A percentile compares a stretch with the other conserved stretches of the same genome.
Conservation (phyloP, 805 yeast species). For the Zygoascus bituminiphila region DNA sequence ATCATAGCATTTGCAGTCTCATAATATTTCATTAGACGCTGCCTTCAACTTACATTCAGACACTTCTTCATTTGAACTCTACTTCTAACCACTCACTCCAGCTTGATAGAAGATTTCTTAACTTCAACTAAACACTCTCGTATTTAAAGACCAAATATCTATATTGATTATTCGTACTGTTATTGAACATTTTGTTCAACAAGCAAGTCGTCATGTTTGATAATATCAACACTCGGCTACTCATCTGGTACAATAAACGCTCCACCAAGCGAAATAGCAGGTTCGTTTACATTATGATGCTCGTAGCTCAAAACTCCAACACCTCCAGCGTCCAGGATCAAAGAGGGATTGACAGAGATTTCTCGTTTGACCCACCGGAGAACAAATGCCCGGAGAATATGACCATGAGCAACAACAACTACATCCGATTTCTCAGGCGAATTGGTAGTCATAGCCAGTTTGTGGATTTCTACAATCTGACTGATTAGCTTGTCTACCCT, state of each 20-base stretch:
- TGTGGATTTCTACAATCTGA: conserved; percentile 46
- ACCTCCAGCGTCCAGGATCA: conserved; percentile 90
- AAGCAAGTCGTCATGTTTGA: background rate
- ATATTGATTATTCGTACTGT: too few species aligned
- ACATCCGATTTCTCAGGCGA: conserved; percentile 45
- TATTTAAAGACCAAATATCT: too few species aligned
- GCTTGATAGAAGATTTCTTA: too few species aligned
- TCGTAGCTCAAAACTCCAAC: conserved; percentile 88
- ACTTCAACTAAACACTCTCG: too few species aligned
- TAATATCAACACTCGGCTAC: background rate
- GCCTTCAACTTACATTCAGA: too few species aligned
- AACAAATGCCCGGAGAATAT: conserved; percentile 80
- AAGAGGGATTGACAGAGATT: conserved; percentile 61
- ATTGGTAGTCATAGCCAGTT: conserved; percentile 30
- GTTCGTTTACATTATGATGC: conserved; percentile 76
- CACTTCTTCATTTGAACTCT: too few species aligned
- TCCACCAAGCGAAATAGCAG: conserved; percentile 78
- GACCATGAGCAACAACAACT: conserved; percentile 87
- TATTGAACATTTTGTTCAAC: too few species aligned
- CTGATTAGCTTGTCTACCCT: conserved; percentile 67
- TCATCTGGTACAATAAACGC: conserved; percentile 54
- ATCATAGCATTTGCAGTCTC: too few species aligned
- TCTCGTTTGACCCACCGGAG: conserved; percentile 72
- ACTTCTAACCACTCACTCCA: too few species aligned
- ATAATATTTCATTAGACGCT: too few species aligned